Base-by-base conservation (phyloP, 805 yeast species). In the Spathaspora sp. region DNA sequence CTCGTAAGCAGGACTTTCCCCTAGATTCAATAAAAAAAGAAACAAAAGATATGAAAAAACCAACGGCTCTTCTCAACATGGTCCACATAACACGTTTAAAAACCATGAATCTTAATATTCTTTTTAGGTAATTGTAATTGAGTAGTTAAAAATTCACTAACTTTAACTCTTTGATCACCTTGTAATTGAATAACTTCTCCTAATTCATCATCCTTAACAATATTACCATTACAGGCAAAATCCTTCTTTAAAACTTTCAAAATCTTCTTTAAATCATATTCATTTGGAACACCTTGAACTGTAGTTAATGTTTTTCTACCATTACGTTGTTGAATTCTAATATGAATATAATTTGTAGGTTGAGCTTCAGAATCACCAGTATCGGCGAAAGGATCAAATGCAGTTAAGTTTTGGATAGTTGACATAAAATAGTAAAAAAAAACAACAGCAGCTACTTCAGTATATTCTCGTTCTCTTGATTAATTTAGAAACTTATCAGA, bases 351-450 rank as follows among this genome's bases (percentile, higher is more conserved):
- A 80, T 89, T 91, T 54, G 96, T 85, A 68, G 96, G 88, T 77
- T 93, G 93, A 63, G 96, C 87, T 74, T 93, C 97, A 78, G 94
- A 96, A 83, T 93, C 98, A 81, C 97, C 98, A 77, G 97, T 92
- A 76, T 93, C 99, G 86, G 98, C 97, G 86, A 93, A 93, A 58
- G 99, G 99, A 78, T 93, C 97, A 78, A 87, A 86, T 54, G 90
- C 82, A 75, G 83, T 86, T 69, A 87, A 78, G 80, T 87, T 87
- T 81, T 93, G 96, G 83, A 93, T 89, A 77, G 97, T 89, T 78
- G 92, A 81, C 89, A 85, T 85, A 81, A 55, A 73, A 69, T 55
- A 52, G 10, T 4, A 23, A 23, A 23, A 23, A n/a, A n/a, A n/a
- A n/a, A n/a, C n/a, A n/a, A n/a, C n/a, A n/a, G 6, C 26, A 23